These are phyloP conservation scores for Epichloe glyceriae DNA, from an alignment of 2,329 filamentous ascomycete genomes.

Conservation along the genomic window DNA sequence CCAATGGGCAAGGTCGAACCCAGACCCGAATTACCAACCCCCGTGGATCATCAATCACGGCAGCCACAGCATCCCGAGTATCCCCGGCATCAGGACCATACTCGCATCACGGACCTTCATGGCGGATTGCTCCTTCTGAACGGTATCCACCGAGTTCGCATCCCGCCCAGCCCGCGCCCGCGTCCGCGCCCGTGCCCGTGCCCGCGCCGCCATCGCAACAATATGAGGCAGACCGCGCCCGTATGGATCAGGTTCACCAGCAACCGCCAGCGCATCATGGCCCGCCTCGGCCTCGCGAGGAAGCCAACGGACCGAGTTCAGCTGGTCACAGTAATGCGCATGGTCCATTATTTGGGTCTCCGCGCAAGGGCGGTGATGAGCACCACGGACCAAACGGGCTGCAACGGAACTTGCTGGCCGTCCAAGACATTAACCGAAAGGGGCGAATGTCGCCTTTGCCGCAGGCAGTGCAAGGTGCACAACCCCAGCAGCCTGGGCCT, in stretches of 20 bases:
- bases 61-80: slow-evolving; percentile 31
- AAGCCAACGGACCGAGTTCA: slow-evolving; percentile 35
- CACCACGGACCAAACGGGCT: slow-evolving; percentile 18
- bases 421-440: slow-evolving; percentile 70
- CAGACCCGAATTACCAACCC: slow-evolving; percentile 22
- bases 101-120: slow-evolving; percentile 17
- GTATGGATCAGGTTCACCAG: slow-evolving; percentile 26
- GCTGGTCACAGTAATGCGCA: slow-evolving; percentile 34
- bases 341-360: slow-evolving; percentile 27
- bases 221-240: slow-evolving; percentile 38
- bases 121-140: slow-evolving; percentile 19
- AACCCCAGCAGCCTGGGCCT: slow-evolving; percentile 66
- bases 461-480: slow-evolving; percentile 86
- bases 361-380: slow-evolving; percentile 27
- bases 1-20: slow-evolving; percentile 16
- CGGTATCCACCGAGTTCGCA: slow-evolving; percentile 23
- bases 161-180: slow-evolving; percentile 19
- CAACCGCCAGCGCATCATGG: slow-evolving; percentile 23
- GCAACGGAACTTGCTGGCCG: slow-evolving; percentile 56
- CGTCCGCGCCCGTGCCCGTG: slow-evolving; percentile 17
- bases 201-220: slow-evolving; percentile 23
- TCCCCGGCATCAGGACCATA: slow-evolving; percentile 29
- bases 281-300: slow-evolving; percentile 31
- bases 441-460: slow-evolving; percentile 80
- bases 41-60: slow-evolving; percentile 27